phyloP scores from a whole-genome alignment of 192 early-diverging fungal species.

The Dissophora ornata region DNA sequence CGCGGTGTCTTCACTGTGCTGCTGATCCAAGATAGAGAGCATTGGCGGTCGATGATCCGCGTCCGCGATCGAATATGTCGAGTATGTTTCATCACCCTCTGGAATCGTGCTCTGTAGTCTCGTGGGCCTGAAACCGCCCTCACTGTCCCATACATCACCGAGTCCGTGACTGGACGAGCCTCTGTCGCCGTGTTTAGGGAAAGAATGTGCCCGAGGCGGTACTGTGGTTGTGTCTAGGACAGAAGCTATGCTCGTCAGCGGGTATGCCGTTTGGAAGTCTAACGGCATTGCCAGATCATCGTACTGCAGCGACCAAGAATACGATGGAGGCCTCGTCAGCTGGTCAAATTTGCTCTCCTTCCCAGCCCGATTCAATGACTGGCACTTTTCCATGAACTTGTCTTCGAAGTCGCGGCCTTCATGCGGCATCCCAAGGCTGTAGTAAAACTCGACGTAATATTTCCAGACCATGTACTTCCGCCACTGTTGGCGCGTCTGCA shows the following conservation, averaged over 20 bases:
- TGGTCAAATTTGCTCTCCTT: conserved; percentile 7
- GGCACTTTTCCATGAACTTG: conserved; percentile 27
- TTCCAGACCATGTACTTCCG: conserved; percentile 47
- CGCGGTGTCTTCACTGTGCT: not conserved
- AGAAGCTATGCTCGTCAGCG: not conserved
- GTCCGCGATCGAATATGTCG: not conserved
- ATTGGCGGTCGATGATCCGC: not conserved
- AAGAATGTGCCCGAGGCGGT: no score
- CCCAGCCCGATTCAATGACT: conserved; percentile 3
- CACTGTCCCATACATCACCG: no score
- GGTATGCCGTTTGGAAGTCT: conserved; percentile 39
- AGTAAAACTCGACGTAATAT: conserved; percentile 50
- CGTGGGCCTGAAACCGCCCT: not conserved
- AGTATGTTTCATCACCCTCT: not conserved
- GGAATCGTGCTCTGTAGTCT: not conserved
- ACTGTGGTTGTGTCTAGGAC: not conserved
- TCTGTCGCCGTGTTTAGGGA: no score
- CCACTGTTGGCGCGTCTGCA: conserved; percentile 31
- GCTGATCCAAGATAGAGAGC: not conserved
- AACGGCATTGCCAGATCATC: conserved; percentile 24
- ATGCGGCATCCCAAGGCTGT: conserved; percentile 35
- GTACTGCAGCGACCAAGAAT: conserved; percentile 44
- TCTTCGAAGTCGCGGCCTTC: conserved; percentile 39
- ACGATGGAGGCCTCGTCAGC: conserved; percentile 28
- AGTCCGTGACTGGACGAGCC: no score